Percentiles rank a stretch among this genome's conserved stretches.
phyloP scores from a whole-genome alignment of 129 eudicot species.

The Helianthus tuberosus region DNA sequence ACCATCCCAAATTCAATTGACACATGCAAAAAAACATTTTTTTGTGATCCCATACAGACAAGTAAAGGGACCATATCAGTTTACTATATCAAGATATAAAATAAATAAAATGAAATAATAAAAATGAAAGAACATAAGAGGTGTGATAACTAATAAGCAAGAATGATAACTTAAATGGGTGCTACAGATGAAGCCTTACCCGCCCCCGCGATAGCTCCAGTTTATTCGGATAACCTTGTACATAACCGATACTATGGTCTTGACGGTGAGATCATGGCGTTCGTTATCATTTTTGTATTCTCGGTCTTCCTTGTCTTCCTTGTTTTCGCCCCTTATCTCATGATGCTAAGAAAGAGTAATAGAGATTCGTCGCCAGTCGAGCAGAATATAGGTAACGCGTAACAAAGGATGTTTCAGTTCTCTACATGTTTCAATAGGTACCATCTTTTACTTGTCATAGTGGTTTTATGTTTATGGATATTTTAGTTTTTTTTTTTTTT shows the following conservation, averaged over 20 bases:
- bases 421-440: too few species aligned
- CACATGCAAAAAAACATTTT: neutral
- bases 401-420: neutral
- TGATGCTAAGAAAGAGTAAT: constrained; percentile 20
- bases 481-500: too few species aligned
- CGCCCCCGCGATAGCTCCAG: constrained; percentile 34
- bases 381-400: constrained; percentile 12
- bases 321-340: constrained; percentile 23
- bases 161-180: constrained; percentile 15
- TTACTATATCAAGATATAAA: neutral
- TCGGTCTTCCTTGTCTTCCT: constrained; percentile 14
- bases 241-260: constrained; percentile 23
- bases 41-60: constrained; percentile 2
- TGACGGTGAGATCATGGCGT: constrained; percentile 34
- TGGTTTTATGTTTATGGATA: too few species aligned
- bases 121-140: neutral
- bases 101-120: neutral
- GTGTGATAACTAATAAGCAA: constrained; percentile 11
- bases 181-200: constrained; percentile 21
- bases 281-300: constrained; percentile 29
- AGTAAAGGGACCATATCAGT: constrained; percentile 18
- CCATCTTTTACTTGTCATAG: too few species aligned
- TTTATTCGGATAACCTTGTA: constrained; percentile 2
- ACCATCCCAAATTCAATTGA: constrained; percentile 24
- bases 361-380: neutral